Evolutionary conservation across 768 basidiomycete species (phyloP).

Genomic region (Termitomyces sp.): DNA sequence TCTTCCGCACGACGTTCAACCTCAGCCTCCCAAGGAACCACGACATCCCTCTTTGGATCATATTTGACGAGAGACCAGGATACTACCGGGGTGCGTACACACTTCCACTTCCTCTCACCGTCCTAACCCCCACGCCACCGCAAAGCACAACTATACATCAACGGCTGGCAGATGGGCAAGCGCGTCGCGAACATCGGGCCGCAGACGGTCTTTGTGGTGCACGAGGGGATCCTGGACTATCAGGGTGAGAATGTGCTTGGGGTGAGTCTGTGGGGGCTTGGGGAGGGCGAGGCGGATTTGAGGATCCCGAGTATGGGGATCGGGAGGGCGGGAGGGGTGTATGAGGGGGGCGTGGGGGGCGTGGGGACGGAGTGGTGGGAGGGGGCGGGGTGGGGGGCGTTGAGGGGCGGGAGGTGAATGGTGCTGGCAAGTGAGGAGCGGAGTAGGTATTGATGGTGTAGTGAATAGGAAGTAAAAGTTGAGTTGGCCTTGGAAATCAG

Average conservation of each 20-base stretch:
- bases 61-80: slow-evolving; percentile 7
- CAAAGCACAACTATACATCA: slow-evolving; percentile 17
- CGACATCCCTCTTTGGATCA: slow-evolving; percentile 12
- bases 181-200: slow-evolving; percentile 15
- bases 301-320: slow-evolving; percentile 10
- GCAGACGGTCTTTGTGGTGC: slow-evolving; percentile 12
- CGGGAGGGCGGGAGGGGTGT: slow-evolving; percentile 1
- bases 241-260: slow-evolving; percentile 9
- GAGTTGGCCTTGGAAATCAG: too few relatives aligned
- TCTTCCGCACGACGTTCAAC: slow-evolving; percentile 15
- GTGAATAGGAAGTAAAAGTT: not conserved
- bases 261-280: slow-evolving; percentile 14
- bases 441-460: too few relatives aligned
- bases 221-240: slow-evolving; percentile 13
- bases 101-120: too few relatives aligned
- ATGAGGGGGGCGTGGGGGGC: slow-evolving; percentile 11
- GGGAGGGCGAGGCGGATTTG: slow-evolving; percentile 3
- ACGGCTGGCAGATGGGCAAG: slow-evolving; percentile 18
- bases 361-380: slow-evolving; percentile 4
- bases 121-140: too few relatives aligned
- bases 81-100: slow-evolving; percentile 10
- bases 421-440: too few relatives aligned
- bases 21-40: slow-evolving; percentile 9
- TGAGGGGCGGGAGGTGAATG: too few relatives aligned
- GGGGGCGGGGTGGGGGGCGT: slow-evolving; percentile 3